Evolutionary conservation across 495 filamentous ascomycete species (phyloP), one percentile per base, ranked within the genome.

Genomic region (Cercophora newfieldiana): DNA sequence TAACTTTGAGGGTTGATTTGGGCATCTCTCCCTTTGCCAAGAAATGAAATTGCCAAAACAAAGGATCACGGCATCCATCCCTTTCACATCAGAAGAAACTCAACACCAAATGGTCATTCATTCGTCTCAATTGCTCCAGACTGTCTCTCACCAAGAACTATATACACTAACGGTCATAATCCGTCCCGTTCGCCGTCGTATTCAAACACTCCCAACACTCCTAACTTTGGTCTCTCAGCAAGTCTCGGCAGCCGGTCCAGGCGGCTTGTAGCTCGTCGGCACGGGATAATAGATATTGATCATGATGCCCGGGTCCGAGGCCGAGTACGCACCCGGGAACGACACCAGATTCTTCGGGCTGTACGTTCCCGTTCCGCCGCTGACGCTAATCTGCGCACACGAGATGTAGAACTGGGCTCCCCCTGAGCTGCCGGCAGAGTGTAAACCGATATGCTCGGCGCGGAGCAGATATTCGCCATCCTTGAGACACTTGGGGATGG

Each of bases 381-480:
- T 72, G 65, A 83, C 79, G 53, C 60, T 69, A 10, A 82, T 66
- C 72, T 83, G 80, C 4, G 80, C 80, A 62, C 80, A 83, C 54
- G 76, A 78, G 66, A 86, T 75, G 67, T 87, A 87, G 68, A 85
- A 84, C 74, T 87, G 85, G 1, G 86, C 83, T 22, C 83, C 83
- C 25, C 76, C 78, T 19, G 69, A 69, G 6, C 69, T 51, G 50
- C 69, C 66, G 16, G 84, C 85, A 44, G 68, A 70, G 68, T 87
- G 83, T 14, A 85, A 77, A 2, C 79, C 84, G 44, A 88, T 82
- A 65, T 86, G 84, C 76, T 88, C 87, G 24, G 83, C 81, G 8
- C 86, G 80, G 51, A 88, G 74, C 19, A 89, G 82, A 73, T 89
- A 89, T 53, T 86, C 80, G 59, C 86, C 86, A 37, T 81, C 71